Conservation (phyloP, 306 rosid species). For the Mucuna pruriens region DNA sequence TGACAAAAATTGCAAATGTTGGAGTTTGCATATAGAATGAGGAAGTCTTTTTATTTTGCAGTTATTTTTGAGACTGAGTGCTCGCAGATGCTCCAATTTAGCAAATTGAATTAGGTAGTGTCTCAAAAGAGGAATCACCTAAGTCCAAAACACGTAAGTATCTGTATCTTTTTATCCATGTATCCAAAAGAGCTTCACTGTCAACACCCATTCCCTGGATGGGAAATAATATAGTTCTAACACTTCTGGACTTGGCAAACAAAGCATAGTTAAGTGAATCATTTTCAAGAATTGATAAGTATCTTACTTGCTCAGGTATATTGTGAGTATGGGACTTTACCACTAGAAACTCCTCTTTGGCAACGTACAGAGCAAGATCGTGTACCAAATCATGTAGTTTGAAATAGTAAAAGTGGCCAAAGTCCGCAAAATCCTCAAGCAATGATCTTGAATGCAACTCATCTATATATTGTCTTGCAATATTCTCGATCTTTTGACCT, state of each 20-base stretch:
- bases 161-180: neutral
- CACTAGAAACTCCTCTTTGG: neutral
- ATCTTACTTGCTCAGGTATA: neutral
- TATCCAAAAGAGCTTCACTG: neutral
- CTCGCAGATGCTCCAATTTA: neutral
- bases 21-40: neutral
- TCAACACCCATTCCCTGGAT: neutral
- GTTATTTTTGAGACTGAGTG: neutral
- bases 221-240: neutral
- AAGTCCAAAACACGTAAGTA: slow-evolving; percentile 1
- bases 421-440: neutral
- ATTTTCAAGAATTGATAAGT: neutral
- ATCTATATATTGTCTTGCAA: neutral
- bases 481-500: neutral
- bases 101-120: neutral
- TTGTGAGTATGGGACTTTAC: neutral
- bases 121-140: neutral
- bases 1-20: slow-evolving; percentile 6
- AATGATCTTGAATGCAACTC: slow-evolving; percentile 21
- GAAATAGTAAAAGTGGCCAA: neutral
- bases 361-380: neutral
- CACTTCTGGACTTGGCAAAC: neutral
- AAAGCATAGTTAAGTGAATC: neutral
- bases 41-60: slow-evolving; percentile 1
- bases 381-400: slow-evolving; percentile 18